Evolutionary conservation across 306 rosid species (phyloP), one percentile per base, ranked within the genome.

Genomic region (Glycine latifolia): DNA sequence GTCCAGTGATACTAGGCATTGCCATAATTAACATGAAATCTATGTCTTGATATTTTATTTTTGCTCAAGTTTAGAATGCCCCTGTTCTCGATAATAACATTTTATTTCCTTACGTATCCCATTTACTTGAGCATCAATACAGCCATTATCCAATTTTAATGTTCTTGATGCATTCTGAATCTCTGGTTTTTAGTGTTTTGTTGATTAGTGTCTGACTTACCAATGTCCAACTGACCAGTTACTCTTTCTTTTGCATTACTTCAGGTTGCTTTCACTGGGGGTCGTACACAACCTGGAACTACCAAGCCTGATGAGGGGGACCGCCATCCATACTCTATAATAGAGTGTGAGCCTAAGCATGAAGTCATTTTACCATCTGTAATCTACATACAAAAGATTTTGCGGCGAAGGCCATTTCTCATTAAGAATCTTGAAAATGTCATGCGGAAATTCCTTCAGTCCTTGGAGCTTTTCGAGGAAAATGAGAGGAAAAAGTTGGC

Each of bases 271-370:
- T 92, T 96, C 94, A 96, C 94, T 48, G 99, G 99, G 82, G 97
- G 99, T 12, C 99, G 99, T 69, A 96, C 99, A 47, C 99, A 96
- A 75, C 98, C 99, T 82, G 99, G 99, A 92, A 96, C 99, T 78
- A 96, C 97, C 80, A 96, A 96, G 87, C 97, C 99, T 81, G 99
- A 93, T 91, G 99, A 96, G 90, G 99, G 99, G 90, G 97, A 93
- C 85, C 99, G 98, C 71, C 99, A 96, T 82, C 90, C 98, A 10
- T 91, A 91, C 82, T 96, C 99, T 78, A 86, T 96, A 69, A 85
- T 96, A 80, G 99, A 93, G 80, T 84, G 85, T 79, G 99, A 92
- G 86, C 89, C 99, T 31, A 90, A 46, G 79, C 98, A 94, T 68
- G 98, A 93, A 80, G 90, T 86, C 75, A 96, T 96, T 75, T 71